Conservation (phyloP, 331 rosid genomes). For the Malus hybrid region DNA sequence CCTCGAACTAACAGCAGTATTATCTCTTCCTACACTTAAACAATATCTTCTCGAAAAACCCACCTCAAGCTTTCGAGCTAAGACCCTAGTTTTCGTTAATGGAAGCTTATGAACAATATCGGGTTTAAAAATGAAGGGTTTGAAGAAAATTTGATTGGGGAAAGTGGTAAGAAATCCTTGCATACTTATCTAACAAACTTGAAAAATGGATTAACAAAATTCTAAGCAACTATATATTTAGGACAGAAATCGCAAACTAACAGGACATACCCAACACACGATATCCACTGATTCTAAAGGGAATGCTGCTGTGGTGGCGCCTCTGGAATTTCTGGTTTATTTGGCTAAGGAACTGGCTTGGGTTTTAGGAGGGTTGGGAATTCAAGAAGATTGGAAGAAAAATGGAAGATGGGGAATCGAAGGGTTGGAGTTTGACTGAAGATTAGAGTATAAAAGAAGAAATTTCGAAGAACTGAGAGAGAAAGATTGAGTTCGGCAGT, state of each 20-base stretch:
- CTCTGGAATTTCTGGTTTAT: neutral
- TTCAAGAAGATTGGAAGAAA: no score
- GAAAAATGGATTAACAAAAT: neutral
- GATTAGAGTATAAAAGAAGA: no score
- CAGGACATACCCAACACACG: neutral
- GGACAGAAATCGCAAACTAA: neutral
- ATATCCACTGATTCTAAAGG: neutral
- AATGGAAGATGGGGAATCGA: no score
- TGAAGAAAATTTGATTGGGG: conserved; percentile 40
- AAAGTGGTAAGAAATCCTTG: conserved; percentile 41
- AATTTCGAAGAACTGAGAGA: no score
- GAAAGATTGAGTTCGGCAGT: no score
- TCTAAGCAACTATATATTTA: neutral
- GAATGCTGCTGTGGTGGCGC: neutral
- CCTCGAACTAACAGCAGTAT: conserved; percentile 1
- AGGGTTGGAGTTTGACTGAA: no score
- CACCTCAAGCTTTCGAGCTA: conserved; percentile 12
- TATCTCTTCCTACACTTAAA: conserved; percentile 21
- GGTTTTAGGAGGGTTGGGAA: neutral
- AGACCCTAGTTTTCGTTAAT: conserved; percentile 15
- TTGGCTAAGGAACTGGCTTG: neutral
- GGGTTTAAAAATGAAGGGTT: conserved; percentile 33
- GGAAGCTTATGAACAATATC: conserved; percentile 29
- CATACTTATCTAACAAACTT: conserved; percentile 23
- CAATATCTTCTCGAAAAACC: conserved; percentile 24